phyloP scores from a whole-genome alignment of 768 basidiomycete species.

The Termitomyces sp. region DNA sequence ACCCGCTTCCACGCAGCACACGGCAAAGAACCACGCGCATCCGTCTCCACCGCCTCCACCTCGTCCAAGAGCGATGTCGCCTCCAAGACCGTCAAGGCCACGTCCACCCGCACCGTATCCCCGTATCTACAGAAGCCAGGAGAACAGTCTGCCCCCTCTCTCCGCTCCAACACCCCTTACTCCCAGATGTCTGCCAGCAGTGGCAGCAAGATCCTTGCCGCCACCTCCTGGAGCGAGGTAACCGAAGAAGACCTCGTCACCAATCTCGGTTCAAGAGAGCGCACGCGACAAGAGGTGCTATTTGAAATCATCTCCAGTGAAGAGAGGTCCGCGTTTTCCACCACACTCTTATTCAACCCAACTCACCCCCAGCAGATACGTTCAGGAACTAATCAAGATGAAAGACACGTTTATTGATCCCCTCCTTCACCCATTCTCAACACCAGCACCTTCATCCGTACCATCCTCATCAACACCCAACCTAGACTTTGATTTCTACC shows the following conservation, averaged over 20 bases:
- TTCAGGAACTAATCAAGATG: slow-evolving; percentile 85
- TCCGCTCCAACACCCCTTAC: slow-evolving; percentile 80
- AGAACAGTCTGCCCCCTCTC: slow-evolving; percentile 55
- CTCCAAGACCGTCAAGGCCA: slow-evolving; percentile 41
- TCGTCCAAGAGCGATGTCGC: slow-evolving; percentile 63
- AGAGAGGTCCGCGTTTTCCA: slow-evolving; percentile 61
- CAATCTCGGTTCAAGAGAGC: slow-evolving; percentile 89
- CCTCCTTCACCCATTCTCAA: slow-evolving; percentile 79
- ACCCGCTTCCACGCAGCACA: slow-evolving; percentile 76
- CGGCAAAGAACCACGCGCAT: slow-evolving; percentile 67
- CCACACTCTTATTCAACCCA: background rate
- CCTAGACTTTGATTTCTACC: slow-evolving; percentile 69
- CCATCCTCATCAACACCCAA: slow-evolving; percentile 55
- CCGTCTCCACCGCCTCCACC: slow-evolving; percentile 59
- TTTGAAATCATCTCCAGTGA: slow-evolving; percentile 97
- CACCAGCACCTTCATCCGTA: slow-evolving; percentile 37
- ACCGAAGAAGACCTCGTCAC: slow-evolving; percentile 93
- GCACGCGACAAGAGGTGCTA: slow-evolving; percentile 93
- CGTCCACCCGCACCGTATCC: slow-evolving; percentile 61
- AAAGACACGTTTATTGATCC: slow-evolving; percentile 92
- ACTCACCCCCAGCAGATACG: slow-evolving; percentile 60
- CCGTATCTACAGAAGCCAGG: slow-evolving; percentile 52
- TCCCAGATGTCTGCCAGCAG: slow-evolving; percentile 69
- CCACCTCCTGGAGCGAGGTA: slow-evolving; percentile 88
- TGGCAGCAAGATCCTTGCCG: slow-evolving; percentile 72